Evolutionary conservation across 306 rosid species (phyloP).

Genomic region (Quercus gilva): DNA sequence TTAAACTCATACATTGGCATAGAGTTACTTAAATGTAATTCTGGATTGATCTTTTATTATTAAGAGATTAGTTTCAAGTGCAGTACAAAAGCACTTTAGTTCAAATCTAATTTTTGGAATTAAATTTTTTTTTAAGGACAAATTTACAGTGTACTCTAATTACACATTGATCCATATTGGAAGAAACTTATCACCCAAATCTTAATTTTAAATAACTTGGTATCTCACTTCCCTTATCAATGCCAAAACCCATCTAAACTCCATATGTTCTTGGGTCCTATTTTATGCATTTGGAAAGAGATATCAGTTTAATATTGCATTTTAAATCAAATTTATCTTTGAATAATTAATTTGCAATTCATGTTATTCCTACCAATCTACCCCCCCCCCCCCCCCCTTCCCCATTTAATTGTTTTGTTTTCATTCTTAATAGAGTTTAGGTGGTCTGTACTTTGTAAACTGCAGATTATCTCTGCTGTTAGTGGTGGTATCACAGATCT

Average conservation of each 20-base stretch:
- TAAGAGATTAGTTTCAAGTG: not conserved
- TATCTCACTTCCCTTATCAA: conserved; percentile 1
- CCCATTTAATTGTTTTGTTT: no score
- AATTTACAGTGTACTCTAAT: not conserved
- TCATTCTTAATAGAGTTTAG: not conserved
- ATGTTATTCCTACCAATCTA: not conserved
- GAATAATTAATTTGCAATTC: not conserved
- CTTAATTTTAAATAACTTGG: not conserved
- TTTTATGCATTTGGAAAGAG: not conserved
- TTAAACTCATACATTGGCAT: not conserved
- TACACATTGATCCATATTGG: not conserved
- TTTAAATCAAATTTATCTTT: not conserved
- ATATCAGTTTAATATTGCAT: not conserved
- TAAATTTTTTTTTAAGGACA: not conserved
- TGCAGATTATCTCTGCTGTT: conserved; percentile 81
- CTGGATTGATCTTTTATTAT: not conserved
- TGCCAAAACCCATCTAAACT: not conserved
- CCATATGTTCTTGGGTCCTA: not conserved
- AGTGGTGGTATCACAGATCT: conserved; percentile 85
- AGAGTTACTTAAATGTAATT: not conserved
- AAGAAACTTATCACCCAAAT: conserved; percentile 1
- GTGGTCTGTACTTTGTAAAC: not conserved
- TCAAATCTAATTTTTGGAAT: not conserved
- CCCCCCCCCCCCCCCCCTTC: no score
- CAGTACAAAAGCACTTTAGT: not conserved